Conservation (phyloP, 345 rosid genomes). For the Toxicodendron radicans region DNA sequence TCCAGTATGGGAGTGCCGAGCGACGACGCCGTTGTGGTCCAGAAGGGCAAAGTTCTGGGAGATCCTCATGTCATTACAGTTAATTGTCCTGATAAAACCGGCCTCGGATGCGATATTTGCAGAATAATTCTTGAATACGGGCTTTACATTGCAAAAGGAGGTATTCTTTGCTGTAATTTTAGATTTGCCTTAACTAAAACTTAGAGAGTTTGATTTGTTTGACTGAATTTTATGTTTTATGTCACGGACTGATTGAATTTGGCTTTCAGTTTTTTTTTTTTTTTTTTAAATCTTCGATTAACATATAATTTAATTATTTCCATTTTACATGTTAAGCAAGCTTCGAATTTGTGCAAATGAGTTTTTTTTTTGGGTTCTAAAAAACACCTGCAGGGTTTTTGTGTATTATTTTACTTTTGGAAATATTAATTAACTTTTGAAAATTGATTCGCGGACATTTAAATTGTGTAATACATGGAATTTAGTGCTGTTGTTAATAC, state of each 20-base stretch:
- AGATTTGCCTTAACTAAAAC: not conserved
- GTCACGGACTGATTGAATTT: not conserved
- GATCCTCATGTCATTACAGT: conserved; percentile 74
- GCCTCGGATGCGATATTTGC: conserved; percentile 79
- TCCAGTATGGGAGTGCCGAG: conserved; percentile 49
- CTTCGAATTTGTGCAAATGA: not conserved
- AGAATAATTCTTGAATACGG: conserved; percentile 75
- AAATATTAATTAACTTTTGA: not conserved
- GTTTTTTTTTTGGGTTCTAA: not conserved
- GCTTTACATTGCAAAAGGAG: conserved; percentile 75
- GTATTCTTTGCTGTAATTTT: conserved; percentile 21
- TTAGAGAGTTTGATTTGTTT: not conserved
- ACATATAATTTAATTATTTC: conserved; percentile 1
- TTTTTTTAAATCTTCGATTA: not conserved
- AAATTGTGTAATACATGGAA: not conserved
- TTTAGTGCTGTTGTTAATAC: not conserved
- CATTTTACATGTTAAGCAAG: not conserved
- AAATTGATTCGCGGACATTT: not conserved
- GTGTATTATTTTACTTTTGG: not conserved
- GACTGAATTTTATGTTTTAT: not conserved
- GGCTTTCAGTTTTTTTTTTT: not conserved
- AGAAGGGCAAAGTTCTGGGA: conserved; percentile 56
- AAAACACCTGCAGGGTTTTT: not conserved
- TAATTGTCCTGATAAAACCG: conserved; percentile 76
- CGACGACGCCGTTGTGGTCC: conserved; percentile 63